A percentile compares a stretch with the other conserved stretches of the same genome.
Conservation (phyloP, 768 basidiomycete species). For the Mycena venus region DNA sequence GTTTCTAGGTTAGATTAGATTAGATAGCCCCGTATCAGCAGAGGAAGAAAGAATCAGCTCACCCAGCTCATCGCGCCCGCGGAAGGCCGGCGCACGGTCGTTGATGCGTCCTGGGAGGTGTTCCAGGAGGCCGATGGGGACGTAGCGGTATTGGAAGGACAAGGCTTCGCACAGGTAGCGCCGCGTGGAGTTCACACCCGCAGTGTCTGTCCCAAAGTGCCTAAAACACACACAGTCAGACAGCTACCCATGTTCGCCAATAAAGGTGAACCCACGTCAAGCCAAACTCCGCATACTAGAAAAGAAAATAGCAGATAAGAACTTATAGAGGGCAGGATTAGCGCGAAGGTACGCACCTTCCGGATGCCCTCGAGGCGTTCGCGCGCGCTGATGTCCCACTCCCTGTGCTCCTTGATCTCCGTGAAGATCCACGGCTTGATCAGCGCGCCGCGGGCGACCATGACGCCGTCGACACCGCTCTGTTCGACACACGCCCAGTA, state of each 20-base stretch:
- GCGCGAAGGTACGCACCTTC: constrained; percentile 66
- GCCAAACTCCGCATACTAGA: constrained; percentile 88
- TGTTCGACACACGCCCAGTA: constrained; percentile 84
- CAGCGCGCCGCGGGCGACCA: constrained; percentile 94
- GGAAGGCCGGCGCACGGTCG: constrained; percentile 90
- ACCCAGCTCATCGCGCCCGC: constrained; percentile 92
- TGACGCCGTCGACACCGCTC: constrained; percentile 94
- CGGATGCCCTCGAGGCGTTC: constrained; percentile 86
- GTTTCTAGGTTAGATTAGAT: too few relatives aligned
- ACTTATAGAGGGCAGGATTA: too few relatives aligned
- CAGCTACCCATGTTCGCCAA: neutral
- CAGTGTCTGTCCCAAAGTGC: constrained; percentile 89
- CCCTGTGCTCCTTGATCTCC: constrained; percentile 91
- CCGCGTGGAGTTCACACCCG: constrained; percentile 91
- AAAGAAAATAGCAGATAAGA: neutral
- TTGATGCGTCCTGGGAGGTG: constrained; percentile 85
- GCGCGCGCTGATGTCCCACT: constrained; percentile 93
- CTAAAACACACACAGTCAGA: constrained; percentile 46
- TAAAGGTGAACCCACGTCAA: constrained; percentile 65
- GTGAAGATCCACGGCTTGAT: constrained; percentile 98
- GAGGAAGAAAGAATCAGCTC: constrained; percentile 37
- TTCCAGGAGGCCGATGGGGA: constrained; percentile 95
- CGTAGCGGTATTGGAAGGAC: constrained; percentile 96
- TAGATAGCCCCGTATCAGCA: neutral
- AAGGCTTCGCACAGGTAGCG: constrained; percentile 96